Evolutionary conservation across 768 basidiomycete genomes (phyloP), one percentile per base, ranked within the genome.

Genomic region (Tulasnella sp.): DNA sequence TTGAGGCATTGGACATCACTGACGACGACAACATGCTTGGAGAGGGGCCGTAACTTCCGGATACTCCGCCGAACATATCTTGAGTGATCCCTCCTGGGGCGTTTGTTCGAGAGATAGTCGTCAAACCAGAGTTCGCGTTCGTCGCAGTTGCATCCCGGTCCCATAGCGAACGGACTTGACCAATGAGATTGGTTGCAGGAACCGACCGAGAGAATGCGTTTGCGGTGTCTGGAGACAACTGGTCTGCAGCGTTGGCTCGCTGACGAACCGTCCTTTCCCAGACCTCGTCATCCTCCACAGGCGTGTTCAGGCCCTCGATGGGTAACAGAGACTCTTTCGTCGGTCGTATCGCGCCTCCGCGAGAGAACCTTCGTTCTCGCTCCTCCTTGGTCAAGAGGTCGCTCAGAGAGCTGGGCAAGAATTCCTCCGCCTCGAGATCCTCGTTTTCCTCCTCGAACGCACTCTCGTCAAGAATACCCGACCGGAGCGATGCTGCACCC

Each of bases 361-460:
- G 88, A 40, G 92, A 93, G 89, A 95, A 92, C 68, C 96, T 87
- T 42, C 97, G 88, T 42, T 90, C 92, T 81, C 92, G 89, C 85
- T 98, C 97, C 82, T 92, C 93, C 0, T 94, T 94, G 0, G 96
- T 97, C 72, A 99, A 87, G 9, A 99, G 88, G 80, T 98, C 97
- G 38, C 91, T 94, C 72, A 99, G 86, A 5, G 92, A 94, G 77
- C 93, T 92, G 0, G 97, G 97, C 40, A 99, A 84, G 84, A 98
- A 94, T 79, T 96, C 96, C 83, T 96, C 95, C 73, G 94, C 83
- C 82, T 96, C 94, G 71, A 62, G 39, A 76, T 91, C 94, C 74
- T 93, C 93, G 0, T 83, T 84, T 24, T 85, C 84, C 19, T 80
- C 79, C 39, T 80, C 80, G 24, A 71, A 38, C 19, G 80, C 80